Percentiles rank a stretch among this genome's conserved stretches.
phyloP scores from a whole-genome alignment of 352 stramenopile species.

The Globisporangium middletonii region DNA sequence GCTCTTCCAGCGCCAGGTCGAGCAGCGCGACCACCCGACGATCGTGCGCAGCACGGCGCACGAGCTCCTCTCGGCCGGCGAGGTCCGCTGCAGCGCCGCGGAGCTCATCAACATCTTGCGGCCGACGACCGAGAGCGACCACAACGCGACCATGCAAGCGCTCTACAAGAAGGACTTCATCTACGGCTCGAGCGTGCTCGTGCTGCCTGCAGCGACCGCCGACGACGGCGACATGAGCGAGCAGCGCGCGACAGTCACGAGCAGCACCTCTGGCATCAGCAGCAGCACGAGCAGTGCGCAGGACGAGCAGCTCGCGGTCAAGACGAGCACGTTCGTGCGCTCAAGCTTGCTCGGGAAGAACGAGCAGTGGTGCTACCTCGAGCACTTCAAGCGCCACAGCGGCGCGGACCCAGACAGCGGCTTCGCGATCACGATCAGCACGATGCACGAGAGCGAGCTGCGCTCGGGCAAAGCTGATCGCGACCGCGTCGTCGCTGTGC shows the following conservation, averaged over 20 bases:
- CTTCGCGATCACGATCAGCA: slow-evolving; percentile 29
- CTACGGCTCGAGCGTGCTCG: slow-evolving; percentile 28
- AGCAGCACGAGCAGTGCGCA: background rate
- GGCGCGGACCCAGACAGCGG: slow-evolving; percentile 3
- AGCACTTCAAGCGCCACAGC: slow-evolving; percentile 9
- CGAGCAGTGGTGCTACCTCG: slow-evolving; percentile 15
- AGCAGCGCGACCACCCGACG: background rate
- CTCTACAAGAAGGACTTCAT: slow-evolving; percentile 22
- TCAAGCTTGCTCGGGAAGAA: slow-evolving; percentile 8
- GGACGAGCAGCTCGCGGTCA: slow-evolving; percentile 9
- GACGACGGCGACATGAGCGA: background rate
- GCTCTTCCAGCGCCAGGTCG: slow-evolving; percentile 12
- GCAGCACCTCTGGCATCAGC: background rate
- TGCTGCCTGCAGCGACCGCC: background rate
- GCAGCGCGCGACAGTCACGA: background rate
- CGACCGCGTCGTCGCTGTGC: slow-evolving; percentile 21
- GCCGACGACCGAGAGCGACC: background rate
- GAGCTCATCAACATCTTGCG: slow-evolving; percentile 12
- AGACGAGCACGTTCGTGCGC: slow-evolving; percentile 15
- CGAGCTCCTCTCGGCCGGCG: slow-evolving; percentile 6
- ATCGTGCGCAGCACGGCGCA: slow-evolving; percentile 3
- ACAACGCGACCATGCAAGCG: slow-evolving; percentile 11
- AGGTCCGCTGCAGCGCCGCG: slow-evolving; percentile 7
- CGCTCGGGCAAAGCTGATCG: slow-evolving; percentile 20
- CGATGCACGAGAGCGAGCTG: slow-evolving; percentile 27